Evolutionary conservation across 306 rosid species (phyloP), one percentile per base, ranked within the genome.

Genomic region (Rosa chinensis): DNA sequence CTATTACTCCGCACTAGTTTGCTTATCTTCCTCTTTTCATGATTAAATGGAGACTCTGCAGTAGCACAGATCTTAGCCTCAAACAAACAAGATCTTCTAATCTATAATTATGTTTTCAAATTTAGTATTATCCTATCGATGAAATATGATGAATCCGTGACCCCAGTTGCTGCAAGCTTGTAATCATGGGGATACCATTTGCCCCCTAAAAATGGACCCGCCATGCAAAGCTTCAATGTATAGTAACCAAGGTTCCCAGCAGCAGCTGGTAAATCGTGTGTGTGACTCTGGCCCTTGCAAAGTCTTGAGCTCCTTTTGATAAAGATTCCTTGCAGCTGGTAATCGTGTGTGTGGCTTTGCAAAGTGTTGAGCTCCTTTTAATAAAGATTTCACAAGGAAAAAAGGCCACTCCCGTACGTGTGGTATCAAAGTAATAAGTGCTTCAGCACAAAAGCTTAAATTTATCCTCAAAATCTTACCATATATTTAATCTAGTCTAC

Each of bases 131-230:
- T 75, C 79, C 76, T 18, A 66, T 43, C 44, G n/a, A 67, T 79
- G 80, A 78, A 59, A 81, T 73, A 87, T 85, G 85, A 79, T 75
- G 50, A 56, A 48, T 50, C 40, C 47, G 35, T 81, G 73, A 55
- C 90, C 74, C 83, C 84, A 80, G 87, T 83, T 85, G 83, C 87
- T 6, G 70, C 70, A 86, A 85, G 95, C 79, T 86, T 84, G 86
- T 83, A 78, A 90, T 89, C 85, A 90, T 90, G 88, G 91, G 86
- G 94, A 88, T 90, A 84, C 96, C 95, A 79, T 88, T 83, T 91
- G 96, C 88, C 95, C 80, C 90, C 91, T 78, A 50, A 13, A 28
- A 0, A 6, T 10, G 90, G 96, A 69, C 92, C 97, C 91, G 80
- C 86, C 44, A 8, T 9, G 45, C 74, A 47, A 66, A 81, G 64